phyloP scores from a whole-genome alignment of 2,329 filamentous ascomycete species.

The Coleophoma eucalyptorum region DNA sequence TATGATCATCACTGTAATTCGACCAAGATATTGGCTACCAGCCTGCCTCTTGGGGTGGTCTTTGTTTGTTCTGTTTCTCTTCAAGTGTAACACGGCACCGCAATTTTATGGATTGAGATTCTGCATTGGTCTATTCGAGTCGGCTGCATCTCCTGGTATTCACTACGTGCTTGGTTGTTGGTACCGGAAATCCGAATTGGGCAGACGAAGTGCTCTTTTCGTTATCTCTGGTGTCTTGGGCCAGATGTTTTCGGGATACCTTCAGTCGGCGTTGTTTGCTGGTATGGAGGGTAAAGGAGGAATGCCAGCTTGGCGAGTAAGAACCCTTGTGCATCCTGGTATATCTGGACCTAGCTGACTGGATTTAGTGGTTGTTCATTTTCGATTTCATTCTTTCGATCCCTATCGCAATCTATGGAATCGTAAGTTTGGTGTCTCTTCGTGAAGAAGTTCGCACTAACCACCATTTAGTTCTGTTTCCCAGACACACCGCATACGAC shows the following conservation, averaged over 20 bases:
- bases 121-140: conserved; percentile 15
- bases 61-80: conserved; percentile 31
- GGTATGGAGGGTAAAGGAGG: conserved; percentile 33
- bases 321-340: conserved; percentile 15
- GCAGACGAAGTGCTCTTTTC: conserved; percentile 35
- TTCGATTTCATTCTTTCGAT: conserved; percentile 33
- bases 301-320: conserved; percentile 24
- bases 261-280: conserved; percentile 34
- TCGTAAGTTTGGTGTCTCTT: conserved; percentile 34
- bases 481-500: conserved; percentile 35
- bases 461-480: conserved; percentile 31
- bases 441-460: background rate
- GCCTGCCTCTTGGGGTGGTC: conserved; percentile 30
- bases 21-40: conserved; percentile 36
- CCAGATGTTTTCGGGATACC: conserved; percentile 37
- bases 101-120: conserved; percentile 26
- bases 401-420: conserved; percentile 25
- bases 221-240: conserved; percentile 28
- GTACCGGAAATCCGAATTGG: conserved; percentile 37
- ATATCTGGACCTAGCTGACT: too few relatives aligned
- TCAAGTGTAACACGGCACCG: conserved; percentile 30
- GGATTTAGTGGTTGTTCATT: conserved; percentile 40
- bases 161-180: conserved; percentile 37
- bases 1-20: conserved; percentile 35
- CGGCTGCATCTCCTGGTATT: conserved; percentile 38